These are phyloP conservation scores for Fremontodendron californicum DNA, from an alignment of 345 rosid genomes.

Conservation along the genomic window DNA sequence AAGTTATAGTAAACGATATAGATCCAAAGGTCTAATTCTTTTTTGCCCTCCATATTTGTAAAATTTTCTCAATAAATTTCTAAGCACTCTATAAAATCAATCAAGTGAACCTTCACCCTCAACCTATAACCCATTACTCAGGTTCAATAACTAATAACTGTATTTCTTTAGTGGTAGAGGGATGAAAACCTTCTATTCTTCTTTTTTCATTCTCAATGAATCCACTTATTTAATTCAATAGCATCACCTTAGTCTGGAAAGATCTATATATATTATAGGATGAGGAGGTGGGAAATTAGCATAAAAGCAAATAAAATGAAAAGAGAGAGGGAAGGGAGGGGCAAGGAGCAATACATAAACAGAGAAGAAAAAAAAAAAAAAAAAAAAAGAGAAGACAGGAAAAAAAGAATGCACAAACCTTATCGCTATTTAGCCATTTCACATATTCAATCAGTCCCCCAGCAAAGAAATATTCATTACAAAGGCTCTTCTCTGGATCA, in stretches of 20 bases:
- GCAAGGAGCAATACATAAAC: constrained; percentile 2
- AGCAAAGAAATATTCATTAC: constrained; percentile 63
- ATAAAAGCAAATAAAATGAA: neutral
- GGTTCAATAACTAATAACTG: neutral
- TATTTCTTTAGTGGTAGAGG: neutral
- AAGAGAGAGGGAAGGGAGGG: neutral
- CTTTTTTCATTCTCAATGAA: neutral
- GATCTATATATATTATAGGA: neutral
- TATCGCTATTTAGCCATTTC: constrained; percentile 82
- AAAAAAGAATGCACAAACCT: constrained; percentile 41
- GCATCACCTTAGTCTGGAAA: neutral
- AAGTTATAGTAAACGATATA: neutral
- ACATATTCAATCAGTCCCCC: constrained; percentile 95
- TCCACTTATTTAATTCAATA: neutral
- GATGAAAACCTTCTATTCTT: neutral
- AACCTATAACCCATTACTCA: neutral
- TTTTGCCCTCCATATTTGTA: neutral
- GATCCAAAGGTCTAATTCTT: neutral
- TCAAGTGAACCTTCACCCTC: neutral
- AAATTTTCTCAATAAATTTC: neutral
- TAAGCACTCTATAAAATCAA: neutral
- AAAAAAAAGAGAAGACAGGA: neutral
- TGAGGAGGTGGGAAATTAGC: neutral
- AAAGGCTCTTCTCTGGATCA: constrained; percentile 58
- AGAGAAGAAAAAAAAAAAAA: neutral